phyloP scores from a whole-genome alignment of 108 stramenopile genomes.

The Nitzschia palea region DNA sequence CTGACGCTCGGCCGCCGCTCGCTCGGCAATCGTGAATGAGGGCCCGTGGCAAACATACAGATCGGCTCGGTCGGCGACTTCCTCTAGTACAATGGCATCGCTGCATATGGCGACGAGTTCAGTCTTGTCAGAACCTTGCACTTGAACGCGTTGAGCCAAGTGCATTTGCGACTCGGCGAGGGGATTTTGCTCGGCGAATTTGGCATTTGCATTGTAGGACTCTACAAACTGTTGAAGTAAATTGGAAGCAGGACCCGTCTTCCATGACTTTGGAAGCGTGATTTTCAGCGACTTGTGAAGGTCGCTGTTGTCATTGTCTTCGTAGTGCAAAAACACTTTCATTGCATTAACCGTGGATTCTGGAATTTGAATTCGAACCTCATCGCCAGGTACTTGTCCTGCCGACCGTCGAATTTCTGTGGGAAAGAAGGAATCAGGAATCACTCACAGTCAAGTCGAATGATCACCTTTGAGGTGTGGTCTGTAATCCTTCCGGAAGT shows the following conservation, averaged over 20 bases:
- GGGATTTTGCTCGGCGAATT: slow-evolving; percentile 51
- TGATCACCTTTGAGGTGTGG: background rate
- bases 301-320: slow-evolving; percentile 73
- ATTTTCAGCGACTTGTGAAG: slow-evolving; percentile 88
- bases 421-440: background rate
- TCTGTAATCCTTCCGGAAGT: no score
- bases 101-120: slow-evolving; percentile 51
- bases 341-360: slow-evolving; percentile 28
- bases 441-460: background rate
- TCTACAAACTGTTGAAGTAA: slow-evolving; percentile 79
- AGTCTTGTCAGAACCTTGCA: slow-evolving; percentile 16
- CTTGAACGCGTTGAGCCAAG: slow-evolving; percentile 46
- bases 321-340: slow-evolving; percentile 91
- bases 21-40: slow-evolving; percentile 49
- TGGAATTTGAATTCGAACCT: background rate
- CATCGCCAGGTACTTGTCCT: background rate
- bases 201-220: slow-evolving; percentile 76
- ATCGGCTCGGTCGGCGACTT: slow-evolving; percentile 74
- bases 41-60: slow-evolving; percentile 76
- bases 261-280: slow-evolving; percentile 89
- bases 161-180: slow-evolving; percentile 54
- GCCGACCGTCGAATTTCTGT: background rate
- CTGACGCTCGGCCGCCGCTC: slow-evolving; percentile 39
- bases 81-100: slow-evolving; percentile 71
- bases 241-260: slow-evolving; percentile 74